Evolutionary conservation across 768 basidiomycete species (phyloP), one percentile per base, ranked within the genome.

Genomic region (Lentinula guzmanii): DNA sequence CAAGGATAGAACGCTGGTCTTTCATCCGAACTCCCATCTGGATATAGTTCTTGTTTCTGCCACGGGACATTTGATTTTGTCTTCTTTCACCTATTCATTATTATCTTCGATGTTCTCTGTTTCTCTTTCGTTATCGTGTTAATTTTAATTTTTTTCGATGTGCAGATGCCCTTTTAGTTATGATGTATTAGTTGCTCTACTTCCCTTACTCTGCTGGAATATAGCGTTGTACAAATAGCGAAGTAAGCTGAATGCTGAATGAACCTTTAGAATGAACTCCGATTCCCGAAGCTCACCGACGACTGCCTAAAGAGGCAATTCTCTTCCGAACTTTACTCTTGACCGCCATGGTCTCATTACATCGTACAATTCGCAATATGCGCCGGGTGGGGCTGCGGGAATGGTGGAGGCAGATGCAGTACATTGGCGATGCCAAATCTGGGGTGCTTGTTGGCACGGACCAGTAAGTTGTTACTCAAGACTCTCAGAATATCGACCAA

Each of bases 371-470:
- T 66, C 86, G 91, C 65, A 89, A 80, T 68, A 80, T 93, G 48
- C 86, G 83, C 60, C 83, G 86, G 52, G 88, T 85, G 18, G 95
- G 94, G 16, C 70, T 93, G 51, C 81, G 82, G 65, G 89, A 93
- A 75, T 97, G 92, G 91, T 94, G 89, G 87, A 85, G 86, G 66
- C 89, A 93, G 70, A 77, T 94, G 83, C 89, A 94, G 69, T 94
- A 95, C 71, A 96, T 97, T 62, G 90, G 94, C 43, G 95, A 98
- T 68, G 93, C 92, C 60, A 98, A 98, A 75, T 86, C 83, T 10
- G 96, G 96, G 10, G 78, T 78, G 65, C 80, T 82, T 57, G 76
- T 91, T 42, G 93, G 93, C 53, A 79, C 77, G 52, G 93, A 96
- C 79, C 87, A 89, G 94, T 97, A 68, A 65, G 92, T 87, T 60